These are phyloP conservation scores for Phytophthora gonapodyides DNA, from an alignment of 352 stramenopile species.

Conservation along the genomic window DNA sequence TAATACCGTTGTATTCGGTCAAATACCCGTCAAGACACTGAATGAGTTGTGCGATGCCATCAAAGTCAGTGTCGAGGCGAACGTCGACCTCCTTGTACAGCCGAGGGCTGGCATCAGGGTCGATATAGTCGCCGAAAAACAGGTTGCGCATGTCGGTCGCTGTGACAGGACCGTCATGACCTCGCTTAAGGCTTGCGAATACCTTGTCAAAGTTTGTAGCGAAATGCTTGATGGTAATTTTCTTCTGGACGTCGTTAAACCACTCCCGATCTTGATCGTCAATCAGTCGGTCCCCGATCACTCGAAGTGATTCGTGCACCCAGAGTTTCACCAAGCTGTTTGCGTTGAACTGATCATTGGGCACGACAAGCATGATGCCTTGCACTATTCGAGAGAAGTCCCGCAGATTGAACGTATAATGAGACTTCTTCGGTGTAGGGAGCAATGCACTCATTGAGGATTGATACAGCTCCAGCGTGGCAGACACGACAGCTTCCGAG, in stretches of 20 bases:
- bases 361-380: conserved; percentile 91
- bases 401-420: conserved; percentile 97
- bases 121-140: conserved; percentile 94
- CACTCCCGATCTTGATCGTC: conserved; percentile 92
- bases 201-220: conserved; percentile 88
- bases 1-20: conserved; percentile 92
- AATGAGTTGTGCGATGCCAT: conserved; percentile 84
- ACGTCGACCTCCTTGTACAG: conserved; percentile 88
- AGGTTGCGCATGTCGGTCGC: conserved; percentile 88
- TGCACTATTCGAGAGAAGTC: conserved; percentile 95
- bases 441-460: conserved; percentile 84
- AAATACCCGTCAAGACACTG: conserved; percentile 90
- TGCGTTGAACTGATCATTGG: conserved; percentile 82
- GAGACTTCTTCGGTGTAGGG: conserved; percentile 93
- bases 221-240: conserved; percentile 90
- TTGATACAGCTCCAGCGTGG: conserved; percentile 93
- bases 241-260: conserved; percentile 91
- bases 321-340: conserved; percentile 91
- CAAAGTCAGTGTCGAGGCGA: conserved; percentile 59
- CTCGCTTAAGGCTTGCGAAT: conserved; percentile 80
- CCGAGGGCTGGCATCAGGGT: conserved; percentile 72
- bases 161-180: conserved; percentile 71
- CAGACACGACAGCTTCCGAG: conserved; percentile 80
- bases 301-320: conserved; percentile 93
- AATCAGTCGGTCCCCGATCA: conserved; percentile 95